Evolutionary conservation across 257 asterid species (phyloP), one percentile per base, ranked within the genome.

Genomic region (Ilex aquifolium): DNA sequence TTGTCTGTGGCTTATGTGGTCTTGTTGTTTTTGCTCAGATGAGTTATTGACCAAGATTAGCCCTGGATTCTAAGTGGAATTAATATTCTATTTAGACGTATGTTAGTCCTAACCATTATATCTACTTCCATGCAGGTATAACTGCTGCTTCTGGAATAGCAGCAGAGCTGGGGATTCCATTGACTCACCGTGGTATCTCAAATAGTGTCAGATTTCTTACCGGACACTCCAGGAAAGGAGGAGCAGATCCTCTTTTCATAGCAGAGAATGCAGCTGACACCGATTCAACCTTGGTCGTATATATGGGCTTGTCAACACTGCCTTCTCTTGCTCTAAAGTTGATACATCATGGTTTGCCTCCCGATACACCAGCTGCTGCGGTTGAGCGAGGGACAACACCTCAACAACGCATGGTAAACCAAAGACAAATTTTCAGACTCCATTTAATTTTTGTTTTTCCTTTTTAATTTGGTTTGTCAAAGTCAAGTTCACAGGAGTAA

Each of bases 121-220:
- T 27, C 60, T 13, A 40, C 65, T 63, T 27, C 65, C 16, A 59
- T 70, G 51, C 85, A 92, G 99, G 99, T 59, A 93, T 93, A 68
- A 93, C 99, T 11, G 94, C 99, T 67, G 97, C 99, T 69, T 90
- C 99, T 16, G 99, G 97, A 65, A 93, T 93, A 74, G 95, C 99
- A 8, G 97, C 97, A 5, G 99, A 93, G 74, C 61, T 93, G 51
- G 97, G 97, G 57, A 87, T 93, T 59, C 99, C 99, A 3, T 78
- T 90, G 78, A 93, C 99, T 40, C 99, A 93, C 68, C 95, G 99
- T 60, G 99, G 97, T 32, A 82, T 93, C 29, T 94, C 99, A 59
- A 93, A 65, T 53, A 85, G 97, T 59, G 97, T 92, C 39, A 77
- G 94, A 60, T 87, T 92, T 79, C 80, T 92, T 15, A 89, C 99